Percentiles rank a stretch among this genome's conserved stretches.
Evolutionary conservation across 805 yeast species (phyloP).

Genomic region (Scheffersomyces stipitis): DNA sequence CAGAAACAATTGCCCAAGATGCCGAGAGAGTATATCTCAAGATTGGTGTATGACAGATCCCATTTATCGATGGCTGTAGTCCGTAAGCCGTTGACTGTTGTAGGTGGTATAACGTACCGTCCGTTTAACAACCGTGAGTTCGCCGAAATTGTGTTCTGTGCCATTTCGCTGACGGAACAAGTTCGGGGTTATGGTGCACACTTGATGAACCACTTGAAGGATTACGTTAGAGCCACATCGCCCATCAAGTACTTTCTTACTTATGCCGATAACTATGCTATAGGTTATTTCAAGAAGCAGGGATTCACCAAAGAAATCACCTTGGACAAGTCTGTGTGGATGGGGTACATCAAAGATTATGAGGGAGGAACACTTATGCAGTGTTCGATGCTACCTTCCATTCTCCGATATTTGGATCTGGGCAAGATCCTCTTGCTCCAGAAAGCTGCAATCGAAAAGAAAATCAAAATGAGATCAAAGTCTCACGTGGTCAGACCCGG

Average conservation of each 20-base stretch:
- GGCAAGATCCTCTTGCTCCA: conserved; percentile 83
- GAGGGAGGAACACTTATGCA: conserved; percentile 99
- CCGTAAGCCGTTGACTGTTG: conserved; percentile 89
- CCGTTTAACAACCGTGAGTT: conserved; percentile 89
- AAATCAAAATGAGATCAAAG: conserved; percentile 75
- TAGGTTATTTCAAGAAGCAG: conserved; percentile 97
- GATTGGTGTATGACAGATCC: conserved; percentile 90
- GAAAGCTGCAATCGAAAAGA: conserved; percentile 85
- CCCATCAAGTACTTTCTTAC: conserved; percentile 85
- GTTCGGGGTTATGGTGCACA: conserved; percentile 99
- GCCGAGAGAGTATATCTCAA: conserved; percentile 96
- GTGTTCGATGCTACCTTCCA: conserved; percentile 86
- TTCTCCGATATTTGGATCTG: conserved; percentile 80
- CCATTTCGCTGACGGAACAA: conserved; percentile 95
- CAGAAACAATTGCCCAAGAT: conserved; percentile 97
- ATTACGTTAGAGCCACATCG: conserved; percentile 86
- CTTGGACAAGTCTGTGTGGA: conserved; percentile 84
- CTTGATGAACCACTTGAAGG: conserved; percentile 95
- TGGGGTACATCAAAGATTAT: conserved; percentile 98
- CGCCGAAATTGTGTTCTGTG: conserved; percentile 98
- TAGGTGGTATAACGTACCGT: conserved; percentile 95
- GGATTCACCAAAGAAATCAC: conserved; percentile 96
- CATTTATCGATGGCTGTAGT: conserved; percentile 97
- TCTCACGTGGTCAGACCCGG: conserved; percentile 85
- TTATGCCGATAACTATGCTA: conserved; percentile 98